Conservation (phyloP, 257 asterid genomes). For the Nemophila menziesii region DNA sequence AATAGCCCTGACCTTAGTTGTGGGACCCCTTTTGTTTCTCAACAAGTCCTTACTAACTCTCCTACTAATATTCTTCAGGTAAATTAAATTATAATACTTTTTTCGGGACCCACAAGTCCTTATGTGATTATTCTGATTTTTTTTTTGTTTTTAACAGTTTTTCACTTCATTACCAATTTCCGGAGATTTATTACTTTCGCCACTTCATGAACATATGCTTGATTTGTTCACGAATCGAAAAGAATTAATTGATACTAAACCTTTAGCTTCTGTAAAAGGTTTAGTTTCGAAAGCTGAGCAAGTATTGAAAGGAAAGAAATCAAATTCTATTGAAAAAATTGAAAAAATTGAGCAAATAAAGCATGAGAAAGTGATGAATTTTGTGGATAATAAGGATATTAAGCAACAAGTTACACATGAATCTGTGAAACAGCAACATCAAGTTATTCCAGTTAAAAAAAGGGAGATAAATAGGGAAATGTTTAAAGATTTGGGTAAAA, state of each 20-base stretch:
- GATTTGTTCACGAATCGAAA: conserved; percentile 33
- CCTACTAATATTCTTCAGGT: conserved; percentile 56
- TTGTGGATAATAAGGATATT: conserved; percentile 27
- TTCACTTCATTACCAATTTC: conserved; percentile 49
- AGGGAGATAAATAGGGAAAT: conserved; percentile 28
- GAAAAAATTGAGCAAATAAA: conserved; percentile 26
- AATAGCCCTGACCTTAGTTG: conserved; percentile 53
- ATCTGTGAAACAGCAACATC: conserved; percentile 15
- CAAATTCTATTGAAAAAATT: conserved; percentile 25
- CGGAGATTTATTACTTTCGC: conserved; percentile 51
- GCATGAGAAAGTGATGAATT: conserved; percentile 17
- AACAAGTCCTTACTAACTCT: conserved; percentile 35
- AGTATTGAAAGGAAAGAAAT: conserved; percentile 26
- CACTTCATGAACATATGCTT: conserved; percentile 52
- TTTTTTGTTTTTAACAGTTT: conserved; percentile 28
- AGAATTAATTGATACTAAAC: conserved; percentile 17
- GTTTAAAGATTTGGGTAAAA: conserved; percentile 25
- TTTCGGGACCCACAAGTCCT: too few species aligned
- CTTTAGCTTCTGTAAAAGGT: conserved; percentile 27
- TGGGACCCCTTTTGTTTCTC: conserved; percentile 29
- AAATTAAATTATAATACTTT: conserved; percentile 10
- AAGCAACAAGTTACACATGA: conserved; percentile 18
- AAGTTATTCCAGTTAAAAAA: conserved; percentile 22
- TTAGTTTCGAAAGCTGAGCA: conserved; percentile 25
- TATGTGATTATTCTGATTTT: conserved; percentile 4